Evolutionary conservation across 2,329 filamentous ascomycete genomes (phyloP).

Genomic region (Paecilomyces niveus): DNA sequence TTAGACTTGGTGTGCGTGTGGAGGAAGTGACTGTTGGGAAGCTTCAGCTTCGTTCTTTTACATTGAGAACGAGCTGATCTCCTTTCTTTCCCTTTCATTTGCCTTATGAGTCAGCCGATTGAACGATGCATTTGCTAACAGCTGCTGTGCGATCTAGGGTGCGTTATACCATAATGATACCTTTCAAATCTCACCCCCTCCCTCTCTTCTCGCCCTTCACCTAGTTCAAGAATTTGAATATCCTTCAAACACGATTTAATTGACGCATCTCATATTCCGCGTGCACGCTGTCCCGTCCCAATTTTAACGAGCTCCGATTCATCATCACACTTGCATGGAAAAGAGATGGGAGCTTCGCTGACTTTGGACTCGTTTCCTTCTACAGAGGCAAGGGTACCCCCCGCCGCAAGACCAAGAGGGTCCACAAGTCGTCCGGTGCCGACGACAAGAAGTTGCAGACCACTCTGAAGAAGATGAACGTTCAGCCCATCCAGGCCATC

Average conservation of each 20-base stretch:
- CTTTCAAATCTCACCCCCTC: background rate
- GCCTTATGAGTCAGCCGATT: background rate
- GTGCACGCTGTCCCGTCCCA: background rate
- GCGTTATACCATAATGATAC: background rate
- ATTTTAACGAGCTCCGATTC: background rate
- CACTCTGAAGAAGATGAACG: constrained; percentile 97
- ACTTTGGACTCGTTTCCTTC: constrained; percentile 4
- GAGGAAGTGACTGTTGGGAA: background rate
- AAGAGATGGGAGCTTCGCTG: constrained; percentile 16
- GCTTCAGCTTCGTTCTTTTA: background rate
- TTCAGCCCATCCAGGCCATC: constrained; percentile 97
- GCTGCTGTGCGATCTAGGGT: background rate
- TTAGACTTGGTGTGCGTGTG: background rate
- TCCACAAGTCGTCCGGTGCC: constrained; percentile 82
- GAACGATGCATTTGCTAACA: background rate
- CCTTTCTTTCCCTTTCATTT: background rate
- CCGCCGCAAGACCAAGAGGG: constrained; percentile 96
- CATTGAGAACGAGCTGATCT: background rate
- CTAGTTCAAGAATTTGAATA: background rate
- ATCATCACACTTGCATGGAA: background rate
- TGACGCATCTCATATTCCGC: background rate
- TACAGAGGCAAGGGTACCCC: constrained; percentile 92
- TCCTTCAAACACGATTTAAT: background rate
- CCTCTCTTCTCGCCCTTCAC: background rate
- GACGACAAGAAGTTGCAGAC: constrained; percentile 99